phyloP scores from a whole-genome alignment of 2,329 filamentous ascomycete species.

The Trichoderma koningii region DNA sequence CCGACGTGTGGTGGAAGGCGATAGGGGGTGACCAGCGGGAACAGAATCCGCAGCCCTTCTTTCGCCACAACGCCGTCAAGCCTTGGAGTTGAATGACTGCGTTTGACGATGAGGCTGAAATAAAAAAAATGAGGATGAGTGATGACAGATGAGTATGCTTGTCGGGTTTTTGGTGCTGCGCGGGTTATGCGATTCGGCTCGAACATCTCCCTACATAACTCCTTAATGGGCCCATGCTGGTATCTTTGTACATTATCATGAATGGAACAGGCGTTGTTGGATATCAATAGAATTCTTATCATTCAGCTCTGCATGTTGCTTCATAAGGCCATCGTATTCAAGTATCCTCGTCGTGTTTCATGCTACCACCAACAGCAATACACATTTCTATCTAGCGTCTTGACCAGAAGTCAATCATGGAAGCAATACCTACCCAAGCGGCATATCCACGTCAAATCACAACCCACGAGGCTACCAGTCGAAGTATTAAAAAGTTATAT shows the following conservation, averaged over 20 bases:
- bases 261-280: slow-evolving; percentile 24
- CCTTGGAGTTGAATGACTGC: slow-evolving; percentile 26
- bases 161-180: not conserved
- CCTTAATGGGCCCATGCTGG: slow-evolving; percentile 30
- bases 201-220: slow-evolving; percentile 26
- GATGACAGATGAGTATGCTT: no score
- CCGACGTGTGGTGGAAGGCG: slow-evolving; percentile 91
- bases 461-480: not conserved
- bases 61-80: slow-evolving; percentile 35
- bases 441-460: no score
- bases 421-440: not conserved
- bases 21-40: slow-evolving; percentile 69
- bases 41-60: slow-evolving; percentile 42
- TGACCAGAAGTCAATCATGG: no score
- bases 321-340: not conserved
- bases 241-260: slow-evolving; percentile 34
- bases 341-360: no score
- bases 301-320: not conserved
- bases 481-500: not conserved
- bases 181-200: slow-evolving; percentile 27
- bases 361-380: no score
- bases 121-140: no score
- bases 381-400: no score
- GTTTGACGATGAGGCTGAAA: no score
- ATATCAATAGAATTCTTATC: slow-evolving; percentile 13